phyloP scores from a whole-genome alignment of 495 filamentous ascomycete species.

The Barbatosphaeria neglecta region DNA sequence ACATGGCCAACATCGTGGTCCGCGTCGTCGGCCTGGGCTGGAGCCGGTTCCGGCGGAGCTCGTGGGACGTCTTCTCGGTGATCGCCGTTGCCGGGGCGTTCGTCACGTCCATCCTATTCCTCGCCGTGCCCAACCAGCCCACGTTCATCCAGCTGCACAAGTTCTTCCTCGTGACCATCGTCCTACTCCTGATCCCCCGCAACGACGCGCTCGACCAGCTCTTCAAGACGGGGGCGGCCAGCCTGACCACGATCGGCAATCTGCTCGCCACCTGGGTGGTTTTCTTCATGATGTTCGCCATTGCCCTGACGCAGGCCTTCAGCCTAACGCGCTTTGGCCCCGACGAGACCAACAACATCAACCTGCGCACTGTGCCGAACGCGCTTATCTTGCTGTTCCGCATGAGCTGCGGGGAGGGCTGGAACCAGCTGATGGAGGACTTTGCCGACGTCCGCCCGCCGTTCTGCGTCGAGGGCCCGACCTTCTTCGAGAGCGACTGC shows the following conservation, averaged over 20 bases:
- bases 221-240: slow-evolving; percentile 98
- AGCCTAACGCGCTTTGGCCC: slow-evolving; percentile 80
- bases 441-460: slow-evolving; percentile 70
- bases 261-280: slow-evolving; percentile 95
- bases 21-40: slow-evolving; percentile 83
- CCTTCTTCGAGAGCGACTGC: slow-evolving; percentile 82
- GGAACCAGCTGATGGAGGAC: slow-evolving; percentile 96
- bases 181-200: slow-evolving; percentile 84
- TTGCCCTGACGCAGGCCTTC: slow-evolving; percentile 92
- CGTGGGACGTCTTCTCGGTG: slow-evolving; percentile 90
- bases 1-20: slow-evolving; percentile 73
- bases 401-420: slow-evolving; percentile 85
- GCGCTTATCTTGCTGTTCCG: slow-evolving; percentile 88
- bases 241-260: slow-evolving; percentile 80
- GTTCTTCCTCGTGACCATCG: slow-evolving; percentile 81
- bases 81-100: slow-evolving; percentile 77
- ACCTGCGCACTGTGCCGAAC: slow-evolving; percentile 87
- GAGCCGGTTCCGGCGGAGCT: slow-evolving; percentile 83
- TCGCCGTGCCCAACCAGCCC: slow-evolving; percentile 40
- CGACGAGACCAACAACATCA: slow-evolving; percentile 68
- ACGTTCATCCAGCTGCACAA: slow-evolving; percentile 76
- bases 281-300: slow-evolving; percentile 90
- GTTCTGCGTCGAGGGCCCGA: slow-evolving; percentile 52
- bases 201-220: slow-evolving; percentile 98
- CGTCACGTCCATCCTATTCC: slow-evolving; percentile 57